These are phyloP conservation scores for Vigna unguiculata DNA, from an alignment of 306 rosid genomes.

Conservation along the genomic window DNA sequence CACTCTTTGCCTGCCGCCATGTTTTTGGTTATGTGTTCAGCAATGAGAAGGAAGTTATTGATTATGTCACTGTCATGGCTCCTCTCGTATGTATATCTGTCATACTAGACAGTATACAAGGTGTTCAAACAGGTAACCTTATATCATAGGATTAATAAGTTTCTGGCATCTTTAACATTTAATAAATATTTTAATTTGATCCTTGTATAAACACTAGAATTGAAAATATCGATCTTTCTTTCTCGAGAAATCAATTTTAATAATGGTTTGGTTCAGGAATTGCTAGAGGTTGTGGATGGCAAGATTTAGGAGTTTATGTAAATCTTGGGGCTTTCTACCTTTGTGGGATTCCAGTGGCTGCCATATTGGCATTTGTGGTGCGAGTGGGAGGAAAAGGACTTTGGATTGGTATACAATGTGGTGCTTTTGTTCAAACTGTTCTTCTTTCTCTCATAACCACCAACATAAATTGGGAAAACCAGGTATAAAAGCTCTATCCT, in stretches of 20 bases:
- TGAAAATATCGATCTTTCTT: too few species aligned
- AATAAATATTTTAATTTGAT: too few species aligned
- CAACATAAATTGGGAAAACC: conserved; percentile 61
- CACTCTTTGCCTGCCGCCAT: conserved; percentile 53
- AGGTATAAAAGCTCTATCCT: conserved; percentile 45
- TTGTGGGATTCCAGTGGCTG: conserved; percentile 37
- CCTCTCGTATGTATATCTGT: conserved; percentile 63
- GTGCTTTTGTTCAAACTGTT: neutral
- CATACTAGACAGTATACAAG: conserved; percentile 61
- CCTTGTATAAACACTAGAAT: too few species aligned
- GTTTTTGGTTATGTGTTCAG: conserved; percentile 65
- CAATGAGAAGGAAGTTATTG: conserved; percentile 67
- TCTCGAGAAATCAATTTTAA: too few species aligned
- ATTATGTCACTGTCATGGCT: conserved; percentile 70
- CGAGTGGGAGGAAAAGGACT: neutral
- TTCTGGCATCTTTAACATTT: too few species aligned
- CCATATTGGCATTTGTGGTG: neutral
- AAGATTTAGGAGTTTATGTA: conserved; percentile 67
- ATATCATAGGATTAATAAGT: too few species aligned
- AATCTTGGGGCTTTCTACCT: conserved; percentile 64
- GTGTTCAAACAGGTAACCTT: conserved; percentile 61
- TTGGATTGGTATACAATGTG: conserved; percentile 6
- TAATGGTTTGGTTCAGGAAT: conserved; percentile 48
- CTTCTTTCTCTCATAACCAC: conserved; percentile 54
- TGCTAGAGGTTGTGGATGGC: conserved; percentile 84